These are phyloP conservation scores for Aspergillus diversus DNA, from an alignment of 495 filamentous ascomycete species.

Conservation along the genomic window DNA sequence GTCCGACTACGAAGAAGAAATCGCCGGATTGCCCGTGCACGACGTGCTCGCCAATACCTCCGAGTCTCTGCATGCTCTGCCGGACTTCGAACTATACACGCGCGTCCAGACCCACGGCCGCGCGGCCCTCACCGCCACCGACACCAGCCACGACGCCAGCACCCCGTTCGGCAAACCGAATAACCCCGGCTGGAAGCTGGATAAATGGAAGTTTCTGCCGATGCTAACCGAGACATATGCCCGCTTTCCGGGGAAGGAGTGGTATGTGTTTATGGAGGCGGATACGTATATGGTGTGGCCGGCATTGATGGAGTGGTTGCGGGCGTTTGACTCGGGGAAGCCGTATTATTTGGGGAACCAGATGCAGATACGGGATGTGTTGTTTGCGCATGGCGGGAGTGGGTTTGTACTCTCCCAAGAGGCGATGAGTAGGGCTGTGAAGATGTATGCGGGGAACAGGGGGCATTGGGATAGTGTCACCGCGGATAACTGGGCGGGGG, in stretches of 20 bases:
- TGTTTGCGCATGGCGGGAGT: conserved; percentile 69
- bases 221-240: conserved; percentile 61
- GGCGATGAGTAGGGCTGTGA: conserved; percentile 35
- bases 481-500: conserved; percentile 41
- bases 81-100: conserved; percentile 51
- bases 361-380: conserved; percentile 45
- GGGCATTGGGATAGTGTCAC: conserved; percentile 38
- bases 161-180: conserved; percentile 38
- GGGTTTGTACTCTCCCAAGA: conserved; percentile 58
- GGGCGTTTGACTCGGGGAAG: conserved; percentile 47
- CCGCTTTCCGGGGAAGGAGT: conserved; percentile 38
- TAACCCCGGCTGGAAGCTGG: conserved; percentile 63
- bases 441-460: conserved; percentile 20
- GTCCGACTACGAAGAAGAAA: conserved; percentile 53
- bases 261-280: conserved; percentile 71
- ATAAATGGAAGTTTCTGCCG: conserved; percentile 74
- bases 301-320: conserved; percentile 61
- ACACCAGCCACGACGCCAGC: conserved; percentile 37
- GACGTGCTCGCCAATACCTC: conserved; percentile 50
- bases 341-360: conserved; percentile 59
- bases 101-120: conserved; percentile 41
- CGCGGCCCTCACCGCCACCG: conserved; percentile 32
- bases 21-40: conserved; percentile 40
- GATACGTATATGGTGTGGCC: conserved; percentile 70
- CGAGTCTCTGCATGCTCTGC: conserved; percentile 31